phyloP scores from a whole-genome alignment of 2,329 filamentous ascomycete species.

The Xylariaceae sp. region DNA sequence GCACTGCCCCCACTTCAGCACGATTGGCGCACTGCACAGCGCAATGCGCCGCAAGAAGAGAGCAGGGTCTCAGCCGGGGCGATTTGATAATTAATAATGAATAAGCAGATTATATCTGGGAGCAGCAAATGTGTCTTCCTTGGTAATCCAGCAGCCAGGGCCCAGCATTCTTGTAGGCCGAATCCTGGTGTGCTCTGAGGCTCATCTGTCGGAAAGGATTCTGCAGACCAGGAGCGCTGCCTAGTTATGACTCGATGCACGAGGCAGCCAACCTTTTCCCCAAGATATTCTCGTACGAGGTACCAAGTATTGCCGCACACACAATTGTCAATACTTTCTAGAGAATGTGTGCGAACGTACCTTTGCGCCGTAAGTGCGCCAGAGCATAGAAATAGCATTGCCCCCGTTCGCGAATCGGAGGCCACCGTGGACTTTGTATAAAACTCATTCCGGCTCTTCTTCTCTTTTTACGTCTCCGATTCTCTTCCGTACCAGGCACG shows the following conservation, averaged over 20 bases:
- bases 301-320: slow-evolving; percentile 28
- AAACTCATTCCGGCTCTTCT: slow-evolving; percentile 27
- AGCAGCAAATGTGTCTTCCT: slow-evolving; percentile 13
- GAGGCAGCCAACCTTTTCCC: slow-evolving; percentile 32
- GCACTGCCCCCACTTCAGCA: slow-evolving; percentile 23
- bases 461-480: slow-evolving; percentile 16
- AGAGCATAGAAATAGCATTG: slow-evolving; percentile 11
- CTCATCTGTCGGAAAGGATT: slow-evolving; percentile 36
- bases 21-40: slow-evolving; percentile 28
- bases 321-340: slow-evolving; percentile 13
- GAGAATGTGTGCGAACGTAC: slow-evolving; percentile 22
- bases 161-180: slow-evolving; percentile 22
- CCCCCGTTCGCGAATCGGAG: slow-evolving; percentile 31
- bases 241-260: slow-evolving; percentile 37
- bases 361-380: slow-evolving; percentile 30
- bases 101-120: slow-evolving; percentile 19
- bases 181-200: slow-evolving; percentile 33
- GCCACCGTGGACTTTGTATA: slow-evolving; percentile 28
- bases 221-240: slow-evolving; percentile 31
- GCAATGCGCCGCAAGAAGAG: slow-evolving; percentile 12
- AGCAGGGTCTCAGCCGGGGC: slow-evolving; percentile 28
- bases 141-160: slow-evolving; percentile 18
- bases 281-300: slow-evolving; percentile 25
- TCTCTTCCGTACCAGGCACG: slow-evolving; percentile 14
- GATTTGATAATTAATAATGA: slow-evolving; percentile 25